phyloP scores from a whole-genome alignment of 371 early-diverging fungal species.

The Capniomyces stellatus region DNA sequence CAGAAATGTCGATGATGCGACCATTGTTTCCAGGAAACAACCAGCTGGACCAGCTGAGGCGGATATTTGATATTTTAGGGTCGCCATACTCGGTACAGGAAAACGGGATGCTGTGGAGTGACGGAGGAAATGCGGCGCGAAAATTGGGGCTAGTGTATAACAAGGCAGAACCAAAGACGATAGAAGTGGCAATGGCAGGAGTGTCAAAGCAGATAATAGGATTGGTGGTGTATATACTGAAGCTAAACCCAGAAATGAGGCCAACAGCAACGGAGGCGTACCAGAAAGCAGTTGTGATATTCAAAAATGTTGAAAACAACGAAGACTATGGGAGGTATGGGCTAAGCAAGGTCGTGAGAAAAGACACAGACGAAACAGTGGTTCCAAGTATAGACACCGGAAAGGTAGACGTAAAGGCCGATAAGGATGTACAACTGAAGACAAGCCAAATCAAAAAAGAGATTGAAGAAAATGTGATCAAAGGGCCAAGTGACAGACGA shows the following conservation, averaged over 20 bases:
- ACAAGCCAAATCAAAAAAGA: no score
- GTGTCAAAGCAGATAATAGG: slow-evolving; percentile 44
- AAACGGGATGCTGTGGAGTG: slow-evolving; percentile 15
- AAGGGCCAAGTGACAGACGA: no score
- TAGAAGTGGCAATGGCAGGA: slow-evolving; percentile 37
- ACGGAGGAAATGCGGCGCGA: slow-evolving; percentile 22
- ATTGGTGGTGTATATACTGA: slow-evolving; percentile 61
- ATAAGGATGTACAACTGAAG: no score
- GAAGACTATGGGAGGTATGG: not conserved
- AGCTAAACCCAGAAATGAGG: slow-evolving; percentile 70
- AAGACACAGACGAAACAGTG: no score
- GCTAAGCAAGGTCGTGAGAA: no score
- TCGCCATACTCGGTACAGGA: slow-evolving; percentile 7
- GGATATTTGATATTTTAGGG: slow-evolving; percentile 46
- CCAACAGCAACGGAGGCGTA: slow-evolving; percentile 41
- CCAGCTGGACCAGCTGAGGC: slow-evolving; percentile 74
- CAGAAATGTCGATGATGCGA: slow-evolving; percentile 60
- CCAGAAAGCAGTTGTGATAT: not conserved
- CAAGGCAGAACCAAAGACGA: slow-evolving; percentile 31
- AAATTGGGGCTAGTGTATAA: slow-evolving; percentile 16
- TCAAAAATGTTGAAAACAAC: not conserved
- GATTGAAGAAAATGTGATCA: no score
- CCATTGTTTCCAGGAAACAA: slow-evolving; percentile 90
- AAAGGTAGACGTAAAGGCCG: no score
- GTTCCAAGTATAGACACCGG: no score